phyloP scores from a whole-genome alignment of 345 rosid genomes.

The Rhizophora apiculata region DNA sequence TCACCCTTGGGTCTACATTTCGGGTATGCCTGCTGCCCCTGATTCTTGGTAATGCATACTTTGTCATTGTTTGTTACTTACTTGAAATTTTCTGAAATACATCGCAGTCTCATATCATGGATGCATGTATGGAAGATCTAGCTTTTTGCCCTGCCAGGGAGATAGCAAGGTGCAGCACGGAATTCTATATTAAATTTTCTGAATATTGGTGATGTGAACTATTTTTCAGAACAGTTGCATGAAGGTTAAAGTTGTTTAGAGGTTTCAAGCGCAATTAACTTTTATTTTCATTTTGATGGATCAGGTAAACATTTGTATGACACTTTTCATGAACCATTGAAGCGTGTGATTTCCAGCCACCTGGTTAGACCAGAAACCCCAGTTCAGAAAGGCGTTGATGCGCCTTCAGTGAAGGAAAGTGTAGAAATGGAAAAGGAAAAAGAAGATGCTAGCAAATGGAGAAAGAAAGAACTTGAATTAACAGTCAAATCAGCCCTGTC shows the following conservation, averaged over 20 bases:
- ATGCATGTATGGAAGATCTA: constrained; percentile 93
- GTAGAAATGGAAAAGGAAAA: constrained; percentile 35
- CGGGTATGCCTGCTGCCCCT: constrained; percentile 48
- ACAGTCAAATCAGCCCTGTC: constrained; percentile 69
- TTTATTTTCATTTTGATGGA: constrained; percentile 12
- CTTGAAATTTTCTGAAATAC: constrained; percentile 4
- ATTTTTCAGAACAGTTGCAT: neutral
- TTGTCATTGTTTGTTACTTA: neutral
- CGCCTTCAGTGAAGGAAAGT: constrained; percentile 34
- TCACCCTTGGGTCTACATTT: constrained; percentile 92
- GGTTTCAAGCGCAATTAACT: neutral
- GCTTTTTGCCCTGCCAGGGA: constrained; percentile 93
- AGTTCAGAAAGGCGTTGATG: constrained; percentile 32
- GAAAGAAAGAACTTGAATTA: constrained; percentile 59
- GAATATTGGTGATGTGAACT: neutral
- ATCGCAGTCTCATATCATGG: constrained; percentile 79
- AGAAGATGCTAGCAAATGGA: constrained; percentile 44
- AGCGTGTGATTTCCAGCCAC: constrained; percentile 52
- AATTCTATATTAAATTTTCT: neutral
- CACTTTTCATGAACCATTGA: constrained; percentile 93
- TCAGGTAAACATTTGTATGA: constrained; percentile 86
- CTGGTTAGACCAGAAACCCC: constrained; percentile 47
- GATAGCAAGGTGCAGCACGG: constrained; percentile 68
- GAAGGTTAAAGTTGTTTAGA: neutral
- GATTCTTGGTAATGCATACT: neutral